phyloP scores from a whole-genome alignment of 2,329 filamentous ascomycete species.

The Botryotinia narcissicola region DNA sequence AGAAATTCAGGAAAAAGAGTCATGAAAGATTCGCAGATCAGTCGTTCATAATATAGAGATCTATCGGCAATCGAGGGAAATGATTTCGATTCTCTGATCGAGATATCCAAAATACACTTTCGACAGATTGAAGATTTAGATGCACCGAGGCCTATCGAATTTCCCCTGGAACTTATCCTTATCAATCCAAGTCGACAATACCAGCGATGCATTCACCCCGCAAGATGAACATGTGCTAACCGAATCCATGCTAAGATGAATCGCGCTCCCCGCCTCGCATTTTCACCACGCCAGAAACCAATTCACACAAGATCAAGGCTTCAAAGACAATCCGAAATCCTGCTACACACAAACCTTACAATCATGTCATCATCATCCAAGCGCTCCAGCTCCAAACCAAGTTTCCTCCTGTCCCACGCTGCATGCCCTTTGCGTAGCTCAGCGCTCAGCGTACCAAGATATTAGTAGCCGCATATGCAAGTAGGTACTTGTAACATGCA shows the following conservation, averaged over 20 bases:
- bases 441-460: not conserved
- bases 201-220: conserved; percentile 1
- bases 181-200: conserved; percentile 2
- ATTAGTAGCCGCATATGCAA: conserved; percentile 4
- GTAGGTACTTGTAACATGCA: not conserved
- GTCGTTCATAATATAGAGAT: not conserved
- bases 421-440: not conserved
- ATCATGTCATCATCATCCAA: not conserved
- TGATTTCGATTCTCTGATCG: not conserved
- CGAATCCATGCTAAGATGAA: not conserved
- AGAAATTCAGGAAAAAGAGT: not conserved
- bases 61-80: not conserved
- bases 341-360: not conserved
- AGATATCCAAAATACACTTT: not conserved
- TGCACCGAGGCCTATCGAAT: conserved; percentile 2
- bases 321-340: not conserved
- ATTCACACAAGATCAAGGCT: not conserved
- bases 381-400: not conserved
- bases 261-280: not conserved
- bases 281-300: not conserved
- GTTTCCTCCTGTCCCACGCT: not conserved
- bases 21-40: not conserved
- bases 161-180: conserved; percentile 5
- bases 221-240: not conserved
- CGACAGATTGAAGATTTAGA: conserved; percentile 10